Evolutionary conservation across 768 basidiomycete genomes (phyloP).

Genomic region (Tulasnella sp.): DNA sequence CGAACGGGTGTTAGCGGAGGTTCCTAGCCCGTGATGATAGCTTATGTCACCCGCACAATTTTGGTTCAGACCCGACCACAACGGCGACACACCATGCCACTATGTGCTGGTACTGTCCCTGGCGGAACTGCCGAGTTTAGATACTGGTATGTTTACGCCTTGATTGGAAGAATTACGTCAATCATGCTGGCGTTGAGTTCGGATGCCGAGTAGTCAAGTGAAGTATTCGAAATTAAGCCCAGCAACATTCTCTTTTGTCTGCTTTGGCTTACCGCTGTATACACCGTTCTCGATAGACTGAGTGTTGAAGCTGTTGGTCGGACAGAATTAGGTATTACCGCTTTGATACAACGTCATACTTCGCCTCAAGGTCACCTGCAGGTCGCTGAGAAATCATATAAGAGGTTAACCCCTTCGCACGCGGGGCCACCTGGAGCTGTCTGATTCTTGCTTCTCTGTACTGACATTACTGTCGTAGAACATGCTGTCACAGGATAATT

Average conservation of each 20-base stretch:
- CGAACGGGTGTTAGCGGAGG: not conserved
- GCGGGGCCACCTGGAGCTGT: too few relatives aligned
- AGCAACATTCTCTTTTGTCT: not conserved
- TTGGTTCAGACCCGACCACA: conserved; percentile 9
- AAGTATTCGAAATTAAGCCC: conserved; percentile 14
- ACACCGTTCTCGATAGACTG: too few relatives aligned
- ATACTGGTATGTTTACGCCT: not conserved
- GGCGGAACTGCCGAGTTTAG: not conserved
- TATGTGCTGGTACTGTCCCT: conserved; percentile 7
- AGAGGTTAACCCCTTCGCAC: too few relatives aligned
- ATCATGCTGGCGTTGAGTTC: conserved; percentile 12
- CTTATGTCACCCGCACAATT: not conserved
- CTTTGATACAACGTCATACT: too few relatives aligned
- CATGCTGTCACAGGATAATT: too few relatives aligned
- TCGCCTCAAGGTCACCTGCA: too few relatives aligned
- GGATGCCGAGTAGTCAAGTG: conserved; percentile 4
- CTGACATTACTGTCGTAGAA: too few relatives aligned
- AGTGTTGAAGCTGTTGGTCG: too few relatives aligned
- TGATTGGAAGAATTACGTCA: conserved; percentile 8
- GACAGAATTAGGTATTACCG: too few relatives aligned
- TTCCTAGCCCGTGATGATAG: not conserved
- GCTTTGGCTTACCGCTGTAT: not conserved
- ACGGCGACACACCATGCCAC: conserved; percentile 8
- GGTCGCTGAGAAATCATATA: too few relatives aligned
- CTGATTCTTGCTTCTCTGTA: too few relatives aligned